phyloP scores from a whole-genome alignment of 106 monocot species.

The Allium cepa region DNA sequence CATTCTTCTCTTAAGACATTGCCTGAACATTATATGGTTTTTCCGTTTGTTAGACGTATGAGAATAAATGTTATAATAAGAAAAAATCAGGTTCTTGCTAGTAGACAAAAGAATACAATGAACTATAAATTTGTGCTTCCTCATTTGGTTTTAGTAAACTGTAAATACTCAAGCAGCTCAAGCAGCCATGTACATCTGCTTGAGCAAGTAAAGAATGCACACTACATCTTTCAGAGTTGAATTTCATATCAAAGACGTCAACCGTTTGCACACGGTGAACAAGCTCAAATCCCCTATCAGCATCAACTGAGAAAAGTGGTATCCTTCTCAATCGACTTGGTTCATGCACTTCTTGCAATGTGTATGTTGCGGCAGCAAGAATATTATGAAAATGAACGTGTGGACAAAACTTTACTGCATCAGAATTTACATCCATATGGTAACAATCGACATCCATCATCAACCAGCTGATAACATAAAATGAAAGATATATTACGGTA shows the following conservation, averaged over 20 bases:
- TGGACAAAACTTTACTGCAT: constrained; percentile 78
- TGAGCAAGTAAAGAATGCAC: constrained; percentile 49
- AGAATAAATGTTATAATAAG: no score
- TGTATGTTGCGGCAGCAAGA: constrained; percentile 59
- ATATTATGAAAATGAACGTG: constrained; percentile 29
- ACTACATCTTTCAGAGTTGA: constrained; percentile 19
- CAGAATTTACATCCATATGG: constrained; percentile 71
- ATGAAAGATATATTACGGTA: no score
- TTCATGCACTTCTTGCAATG: constrained; percentile 32
- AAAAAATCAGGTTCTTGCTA: no score
- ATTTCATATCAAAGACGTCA: constrained; percentile 66
- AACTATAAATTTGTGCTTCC: background rate
- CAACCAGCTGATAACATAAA: background rate
- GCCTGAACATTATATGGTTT: constrained; percentile 16
- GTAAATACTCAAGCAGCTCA: constrained; percentile 41
- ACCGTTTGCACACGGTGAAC: constrained; percentile 24
- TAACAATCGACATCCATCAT: constrained; percentile 44
- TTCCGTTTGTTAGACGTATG: no score
- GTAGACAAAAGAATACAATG: background rate
- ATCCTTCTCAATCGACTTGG: constrained; percentile 43
- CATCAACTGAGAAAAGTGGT: constrained; percentile 40
- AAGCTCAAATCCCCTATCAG: constrained; percentile 21
- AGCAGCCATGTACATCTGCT: constrained; percentile 74
- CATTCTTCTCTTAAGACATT: constrained; percentile 29
- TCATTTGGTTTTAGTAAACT: constrained; percentile 10